phyloP scores from a whole-genome alignment of 495 filamentous ascomycete species.

The Lepidopterella palustris region DNA sequence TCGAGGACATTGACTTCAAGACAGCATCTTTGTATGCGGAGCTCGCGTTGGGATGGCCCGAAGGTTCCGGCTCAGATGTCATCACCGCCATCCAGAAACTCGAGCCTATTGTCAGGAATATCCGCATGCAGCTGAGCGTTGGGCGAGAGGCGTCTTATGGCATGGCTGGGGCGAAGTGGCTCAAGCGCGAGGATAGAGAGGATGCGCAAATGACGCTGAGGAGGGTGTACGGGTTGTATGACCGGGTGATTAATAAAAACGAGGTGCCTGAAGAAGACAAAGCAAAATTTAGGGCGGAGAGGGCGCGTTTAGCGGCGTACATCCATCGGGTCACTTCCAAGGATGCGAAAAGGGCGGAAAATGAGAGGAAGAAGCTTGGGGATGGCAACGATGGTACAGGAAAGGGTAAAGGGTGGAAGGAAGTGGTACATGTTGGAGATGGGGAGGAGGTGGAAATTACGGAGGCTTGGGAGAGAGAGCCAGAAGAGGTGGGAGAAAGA shows the following conservation, averaged over 20 bases:
- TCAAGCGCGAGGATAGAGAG: conserved; percentile 1
- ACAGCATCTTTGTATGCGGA: conserved; percentile 14
- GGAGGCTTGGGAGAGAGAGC: not conserved
- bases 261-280: conserved; percentile 12
- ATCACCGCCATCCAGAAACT: conserved; percentile 15
- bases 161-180: not conserved
- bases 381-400: not conserved
- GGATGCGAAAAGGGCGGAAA: not conserved
- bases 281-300: conserved; percentile 1
- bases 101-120: conserved; percentile 2
- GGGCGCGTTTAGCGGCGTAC: conserved; percentile 12
- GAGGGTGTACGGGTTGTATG: conserved; percentile 15
- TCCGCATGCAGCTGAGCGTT: conserved; percentile 18
- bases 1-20: conserved; percentile 19
- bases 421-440: not conserved
- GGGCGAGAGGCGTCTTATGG: not conserved
- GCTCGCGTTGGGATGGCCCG: conserved; percentile 4
- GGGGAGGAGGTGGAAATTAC: not conserved
- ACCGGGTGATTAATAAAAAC: conserved; percentile 10
- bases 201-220: conserved; percentile 18
- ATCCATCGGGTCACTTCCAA: too few relatives aligned
- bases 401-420: not conserved
- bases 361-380: not conserved
- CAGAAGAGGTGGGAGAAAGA: not conserved
- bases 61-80: conserved; percentile 10